Percentiles rank a stretch among this genome's conserved stretches.
These are phyloP conservation scores for Spinellus fusiger DNA, from an alignment of 192 early-diverging fungal genomes.

Conservation along the genomic window DNA sequence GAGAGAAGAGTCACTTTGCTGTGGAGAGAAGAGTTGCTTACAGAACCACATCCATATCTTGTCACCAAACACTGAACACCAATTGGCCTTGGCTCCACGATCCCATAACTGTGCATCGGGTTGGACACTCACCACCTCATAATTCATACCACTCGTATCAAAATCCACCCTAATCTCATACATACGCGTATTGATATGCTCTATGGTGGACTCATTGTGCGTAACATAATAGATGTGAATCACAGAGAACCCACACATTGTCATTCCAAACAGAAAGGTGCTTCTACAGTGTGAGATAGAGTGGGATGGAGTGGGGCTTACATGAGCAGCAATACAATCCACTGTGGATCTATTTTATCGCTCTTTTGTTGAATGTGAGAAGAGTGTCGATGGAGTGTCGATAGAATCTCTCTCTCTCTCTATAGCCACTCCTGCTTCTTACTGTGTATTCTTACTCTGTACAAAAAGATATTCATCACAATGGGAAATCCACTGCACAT, in stretches of 20 bases:
- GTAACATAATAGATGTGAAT: constrained; percentile 38
- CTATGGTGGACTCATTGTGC: constrained; percentile 40
- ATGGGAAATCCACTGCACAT: constrained; percentile 21
- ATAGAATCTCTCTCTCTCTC: background rate
- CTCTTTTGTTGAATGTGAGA: background rate
- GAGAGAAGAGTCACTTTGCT: background rate
- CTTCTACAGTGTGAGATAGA: constrained; percentile 20
- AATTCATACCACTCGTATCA: constrained; percentile 22
- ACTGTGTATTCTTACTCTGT: constrained; percentile 16
- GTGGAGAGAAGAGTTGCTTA: constrained; percentile 4
- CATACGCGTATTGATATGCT: constrained; percentile 26
- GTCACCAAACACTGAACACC: constrained; percentile 39
- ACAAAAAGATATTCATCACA: constrained; percentile 5
- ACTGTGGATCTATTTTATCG: constrained; percentile 4
- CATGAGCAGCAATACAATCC: constrained; percentile 10
- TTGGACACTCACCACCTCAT: constrained; percentile 26
- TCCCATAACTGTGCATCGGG: constrained; percentile 32
- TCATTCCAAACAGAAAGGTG: constrained; percentile 34
- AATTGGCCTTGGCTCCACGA: constrained; percentile 30
- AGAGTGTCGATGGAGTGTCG: background rate
- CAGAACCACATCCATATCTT: constrained; percentile 22
- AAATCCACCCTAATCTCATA: constrained; percentile 33
- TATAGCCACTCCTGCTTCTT: too few species aligned
- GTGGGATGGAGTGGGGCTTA: constrained; percentile 11
- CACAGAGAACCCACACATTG: constrained; percentile 31